These are phyloP conservation scores for Lachnellula occidentalis DNA, from an alignment of 2,329 filamentous ascomycete genomes.

Conservation along the genomic window DNA sequence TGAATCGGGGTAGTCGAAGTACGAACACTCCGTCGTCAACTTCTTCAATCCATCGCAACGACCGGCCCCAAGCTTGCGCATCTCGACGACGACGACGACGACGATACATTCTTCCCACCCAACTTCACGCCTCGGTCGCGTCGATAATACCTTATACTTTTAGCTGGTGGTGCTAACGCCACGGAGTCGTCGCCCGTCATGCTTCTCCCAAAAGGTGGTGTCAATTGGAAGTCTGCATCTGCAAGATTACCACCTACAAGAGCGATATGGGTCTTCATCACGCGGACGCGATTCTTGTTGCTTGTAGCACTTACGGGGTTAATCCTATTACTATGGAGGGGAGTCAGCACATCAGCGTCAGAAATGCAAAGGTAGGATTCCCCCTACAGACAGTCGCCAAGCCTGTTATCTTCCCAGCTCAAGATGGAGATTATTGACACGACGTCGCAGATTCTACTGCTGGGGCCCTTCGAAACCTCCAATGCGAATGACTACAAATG, in stretches of 20 bases:
- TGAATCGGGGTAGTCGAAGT: neutral
- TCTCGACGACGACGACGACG: conserved; percentile 5
- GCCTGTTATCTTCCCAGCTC: neutral
- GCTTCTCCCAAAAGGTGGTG: conserved; percentile 85
- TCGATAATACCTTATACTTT: conserved; percentile 21
- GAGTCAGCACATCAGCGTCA: conserved; percentile 70
- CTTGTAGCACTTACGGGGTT: conserved; percentile 65
- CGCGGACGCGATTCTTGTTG: conserved; percentile 72
- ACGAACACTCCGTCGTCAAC: conserved; percentile 16
- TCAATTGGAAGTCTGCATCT: conserved; percentile 88
- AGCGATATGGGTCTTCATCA: conserved; percentile 64
- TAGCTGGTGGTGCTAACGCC: conserved; percentile 36
- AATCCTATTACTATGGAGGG: conserved; percentile 81
- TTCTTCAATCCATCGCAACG: conserved; percentile 15
- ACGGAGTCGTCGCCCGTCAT: conserved; percentile 50
- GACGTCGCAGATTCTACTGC: conserved; percentile 75
- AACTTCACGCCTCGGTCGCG: conserved; percentile 15
- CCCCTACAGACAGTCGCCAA: conserved; percentile 5
- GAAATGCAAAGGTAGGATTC: conserved; percentile 78
- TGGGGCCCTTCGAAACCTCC: conserved; percentile 94
- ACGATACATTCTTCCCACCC: conserved; percentile 1
- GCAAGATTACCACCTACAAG: conserved; percentile 72
- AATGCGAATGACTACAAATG: conserved; percentile 89
- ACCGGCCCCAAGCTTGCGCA: conserved; percentile 17
- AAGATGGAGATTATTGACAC: conserved; percentile 11